phyloP scores from a whole-genome alignment of 768 basidiomycete species.

The Gelatoporia subvermispora region DNA sequence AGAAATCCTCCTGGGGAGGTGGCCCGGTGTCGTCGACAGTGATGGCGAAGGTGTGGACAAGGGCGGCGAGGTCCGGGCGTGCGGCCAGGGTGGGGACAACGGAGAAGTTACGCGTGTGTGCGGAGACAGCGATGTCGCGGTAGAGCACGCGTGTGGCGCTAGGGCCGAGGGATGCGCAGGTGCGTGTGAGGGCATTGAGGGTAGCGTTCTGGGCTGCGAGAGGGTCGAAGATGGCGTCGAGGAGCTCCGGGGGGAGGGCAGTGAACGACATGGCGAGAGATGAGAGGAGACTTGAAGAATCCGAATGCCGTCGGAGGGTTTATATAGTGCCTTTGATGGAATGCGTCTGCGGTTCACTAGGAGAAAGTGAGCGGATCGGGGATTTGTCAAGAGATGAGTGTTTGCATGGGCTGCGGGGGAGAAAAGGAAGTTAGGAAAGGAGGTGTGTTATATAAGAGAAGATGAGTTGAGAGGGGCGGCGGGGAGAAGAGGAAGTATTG shows the following conservation, averaged over 20 bases:
- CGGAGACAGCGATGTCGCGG: slow-evolving; percentile 46
- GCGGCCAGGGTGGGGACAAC: slow-evolving; percentile 53
- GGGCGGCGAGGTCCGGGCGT: slow-evolving; percentile 50
- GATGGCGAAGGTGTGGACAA: slow-evolving; percentile 60
- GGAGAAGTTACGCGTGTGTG: slow-evolving; percentile 38
- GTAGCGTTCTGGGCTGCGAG: slow-evolving; percentile 23
- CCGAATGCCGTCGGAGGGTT: neutral
- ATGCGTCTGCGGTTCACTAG: slow-evolving; percentile 1
- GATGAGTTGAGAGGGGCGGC: too few species aligned
- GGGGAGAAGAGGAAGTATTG: too few species aligned
- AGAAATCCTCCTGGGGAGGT: slow-evolving; percentile 40
- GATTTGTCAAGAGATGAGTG: slow-evolving; percentile 1
- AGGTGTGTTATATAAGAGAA: neutral
- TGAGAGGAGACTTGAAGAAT: slow-evolving; percentile 1
- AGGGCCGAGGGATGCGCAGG: slow-evolving; percentile 36
- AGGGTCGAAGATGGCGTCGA: slow-evolving; percentile 45
- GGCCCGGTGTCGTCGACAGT: slow-evolving; percentile 36
- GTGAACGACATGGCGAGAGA: slow-evolving; percentile 38
- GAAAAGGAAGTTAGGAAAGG: neutral
- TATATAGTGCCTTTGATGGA: slow-evolving; percentile 2
- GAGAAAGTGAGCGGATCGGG: neutral
- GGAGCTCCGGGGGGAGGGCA: slow-evolving; percentile 56
- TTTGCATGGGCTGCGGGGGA: neutral
- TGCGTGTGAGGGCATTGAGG: slow-evolving; percentile 46
- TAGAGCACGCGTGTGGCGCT: slow-evolving; percentile 63